Percentiles rank a stretch among this genome's conserved stretches.
Evolutionary conservation across 2,329 filamentous ascomycete genomes (phyloP).

Genomic region (Alternaria longipes): DNA sequence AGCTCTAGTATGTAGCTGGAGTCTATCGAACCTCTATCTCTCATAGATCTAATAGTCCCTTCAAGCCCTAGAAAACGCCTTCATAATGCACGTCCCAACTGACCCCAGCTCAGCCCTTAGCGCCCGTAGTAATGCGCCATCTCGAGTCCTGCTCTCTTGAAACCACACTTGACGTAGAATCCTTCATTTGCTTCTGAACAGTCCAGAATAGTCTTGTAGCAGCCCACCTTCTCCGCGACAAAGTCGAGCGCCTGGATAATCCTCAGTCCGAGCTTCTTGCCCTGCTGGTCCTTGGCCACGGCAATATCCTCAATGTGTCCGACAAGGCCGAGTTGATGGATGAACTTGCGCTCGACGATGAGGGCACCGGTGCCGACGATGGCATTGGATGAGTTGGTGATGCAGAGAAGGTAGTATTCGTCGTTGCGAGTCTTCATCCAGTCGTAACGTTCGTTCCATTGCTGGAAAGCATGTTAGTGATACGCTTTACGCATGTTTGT

Average conservation of each 20-base stretch:
- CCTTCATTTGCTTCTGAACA: constrained; percentile 96
- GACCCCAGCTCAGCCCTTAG: constrained; percentile 13
- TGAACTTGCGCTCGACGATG: constrained; percentile 94
- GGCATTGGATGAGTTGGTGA: constrained; percentile 74
- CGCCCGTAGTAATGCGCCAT: constrained; percentile 90
- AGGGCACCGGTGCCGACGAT: constrained; percentile 92
- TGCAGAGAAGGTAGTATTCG: constrained; percentile 86
- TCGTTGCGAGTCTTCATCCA: constrained; percentile 79
- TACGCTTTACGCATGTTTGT: background rate
- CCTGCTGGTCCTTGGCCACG: constrained; percentile 92
- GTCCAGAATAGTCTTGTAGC: constrained; percentile 96
- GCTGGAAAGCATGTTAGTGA: constrained; percentile 4
- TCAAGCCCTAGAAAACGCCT: constrained; percentile 4
- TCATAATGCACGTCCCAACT: constrained; percentile 4
- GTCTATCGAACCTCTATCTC: constrained; percentile 7
- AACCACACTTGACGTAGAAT: constrained; percentile 98
- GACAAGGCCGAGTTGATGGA: constrained; percentile 81
- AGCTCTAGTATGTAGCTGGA: background rate
- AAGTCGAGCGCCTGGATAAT: constrained; percentile 94
- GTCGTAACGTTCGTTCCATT: constrained; percentile 80
- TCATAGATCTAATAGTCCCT: background rate
- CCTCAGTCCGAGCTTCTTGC: constrained; percentile 92
- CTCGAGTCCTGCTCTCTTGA: constrained; percentile 88
- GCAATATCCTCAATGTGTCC: constrained; percentile 99
- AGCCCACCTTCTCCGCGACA: constrained; percentile 86